Evolutionary conservation across 1,284 basidiomycete genomes (phyloP).

Genomic region (Malassezia obtusa): DNA sequence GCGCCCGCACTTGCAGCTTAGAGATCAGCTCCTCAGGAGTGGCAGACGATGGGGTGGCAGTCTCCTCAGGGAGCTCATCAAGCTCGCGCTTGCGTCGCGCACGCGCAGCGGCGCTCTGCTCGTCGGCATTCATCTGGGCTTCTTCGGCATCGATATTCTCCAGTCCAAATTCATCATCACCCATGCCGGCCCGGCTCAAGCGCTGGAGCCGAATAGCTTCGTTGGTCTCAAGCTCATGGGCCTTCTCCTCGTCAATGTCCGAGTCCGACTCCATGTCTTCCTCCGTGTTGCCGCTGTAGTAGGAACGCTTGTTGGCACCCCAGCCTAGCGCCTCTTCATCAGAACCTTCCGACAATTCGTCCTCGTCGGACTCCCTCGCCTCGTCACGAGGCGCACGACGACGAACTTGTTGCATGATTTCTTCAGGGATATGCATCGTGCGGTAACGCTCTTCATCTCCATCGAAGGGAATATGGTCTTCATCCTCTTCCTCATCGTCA

Average conservation of each 20-base stretch:
- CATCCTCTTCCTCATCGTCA: constrained; percentile 49
- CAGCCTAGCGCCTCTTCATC: constrained; percentile 53
- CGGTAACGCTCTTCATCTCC: constrained; percentile 17
- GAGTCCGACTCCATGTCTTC: constrained; percentile 43
- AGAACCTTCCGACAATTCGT: constrained; percentile 54
- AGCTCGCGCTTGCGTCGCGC: constrained; percentile 31
- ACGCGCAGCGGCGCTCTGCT: constrained; percentile 27
- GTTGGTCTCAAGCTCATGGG: constrained; percentile 64
- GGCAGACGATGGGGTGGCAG: not conserved
- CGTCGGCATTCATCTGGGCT: constrained; percentile 23
- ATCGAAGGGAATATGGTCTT: constrained; percentile 19
- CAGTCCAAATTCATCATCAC: constrained; percentile 74
- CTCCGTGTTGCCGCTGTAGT: constrained; percentile 41
- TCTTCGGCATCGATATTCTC: constrained; percentile 53
- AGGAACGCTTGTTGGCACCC: constrained; percentile 42
- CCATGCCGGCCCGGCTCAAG: constrained; percentile 63
- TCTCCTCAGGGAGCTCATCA: constrained; percentile 9
- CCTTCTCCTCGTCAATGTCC: constrained; percentile 49
- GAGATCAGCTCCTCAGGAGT: not conserved
- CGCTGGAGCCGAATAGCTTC: constrained; percentile 72
- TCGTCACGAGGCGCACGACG: constrained; percentile 22
- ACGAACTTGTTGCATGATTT: constrained; percentile 18
- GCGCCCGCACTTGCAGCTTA: not conserved
- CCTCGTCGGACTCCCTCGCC: constrained; percentile 52
- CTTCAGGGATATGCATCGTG: constrained; percentile 6